Percentiles rank a stretch among this genome's conserved stretches.
These are phyloP conservation scores for Phlyctochytrium planicorne DNA, from an alignment of 192 early-diverging fungal genomes.

Conservation along the genomic window DNA sequence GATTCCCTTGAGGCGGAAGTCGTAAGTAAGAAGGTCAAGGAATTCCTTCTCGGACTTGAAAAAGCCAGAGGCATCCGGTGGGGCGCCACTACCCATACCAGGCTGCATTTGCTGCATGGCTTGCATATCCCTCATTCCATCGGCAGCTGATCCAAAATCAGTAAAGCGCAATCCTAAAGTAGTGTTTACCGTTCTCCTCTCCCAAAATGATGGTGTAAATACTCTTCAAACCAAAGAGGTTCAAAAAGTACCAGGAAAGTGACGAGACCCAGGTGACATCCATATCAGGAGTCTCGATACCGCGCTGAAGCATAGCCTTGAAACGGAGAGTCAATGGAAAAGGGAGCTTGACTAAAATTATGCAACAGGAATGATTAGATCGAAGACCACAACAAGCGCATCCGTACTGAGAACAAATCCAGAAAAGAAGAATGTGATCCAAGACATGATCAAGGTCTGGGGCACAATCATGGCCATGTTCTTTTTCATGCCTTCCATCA, in stretches of 20 bases:
- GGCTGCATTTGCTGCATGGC: constrained; percentile 87
- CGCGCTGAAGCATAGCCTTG: constrained; percentile 97
- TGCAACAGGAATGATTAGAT: neutral
- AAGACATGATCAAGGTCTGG: constrained; percentile 97
- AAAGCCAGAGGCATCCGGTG: constrained; percentile 79
- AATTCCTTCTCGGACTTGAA: constrained; percentile 88
- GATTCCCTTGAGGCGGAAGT: constrained; percentile 72
- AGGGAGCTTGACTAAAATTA: constrained; percentile 80
- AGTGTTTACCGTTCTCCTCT: constrained; percentile 72
- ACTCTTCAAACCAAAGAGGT: constrained; percentile 90
- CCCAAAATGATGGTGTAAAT: constrained; percentile 92
- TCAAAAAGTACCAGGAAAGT: constrained; percentile 98
- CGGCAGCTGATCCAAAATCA: constrained; percentile 60
- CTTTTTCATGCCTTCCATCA: constrained; percentile 99
- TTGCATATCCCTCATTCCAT: constrained; percentile 84
- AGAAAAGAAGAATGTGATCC: constrained; percentile 98
- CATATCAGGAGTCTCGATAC: constrained; percentile 93
- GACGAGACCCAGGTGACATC: constrained; percentile 98
- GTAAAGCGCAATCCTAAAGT: neutral
- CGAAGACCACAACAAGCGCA: constrained; percentile 8
- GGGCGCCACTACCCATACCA: constrained; percentile 66
- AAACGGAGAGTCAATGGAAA: constrained; percentile 95
- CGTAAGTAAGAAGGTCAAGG: constrained; percentile 76
- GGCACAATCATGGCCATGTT: constrained; percentile 97
- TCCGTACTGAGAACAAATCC: constrained; percentile 90